Evolutionary conservation across 208 protist species (phyloP), one percentile per base, ranked within the genome.

Genomic region (Crithidia expoeki): DNA sequence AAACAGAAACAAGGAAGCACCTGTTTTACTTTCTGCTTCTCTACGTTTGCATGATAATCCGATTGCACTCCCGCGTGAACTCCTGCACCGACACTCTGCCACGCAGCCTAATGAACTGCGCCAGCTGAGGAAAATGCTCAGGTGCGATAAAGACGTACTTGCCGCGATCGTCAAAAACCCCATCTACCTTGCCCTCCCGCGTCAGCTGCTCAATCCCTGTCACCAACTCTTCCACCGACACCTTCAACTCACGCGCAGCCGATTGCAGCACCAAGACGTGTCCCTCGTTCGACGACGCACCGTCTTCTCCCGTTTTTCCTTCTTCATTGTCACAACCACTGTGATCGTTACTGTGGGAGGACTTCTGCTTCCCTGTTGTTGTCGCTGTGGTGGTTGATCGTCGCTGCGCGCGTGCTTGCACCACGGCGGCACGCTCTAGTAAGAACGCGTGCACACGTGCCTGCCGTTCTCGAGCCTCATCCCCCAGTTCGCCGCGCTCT

Each of bases 121-220:
- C 86, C 3, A 94, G 70, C 57, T 77, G 60, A 16, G 49, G 49
- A 46, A 81, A 89, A 46, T 92, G 80, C 61, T 72, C 66, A 25
- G 88, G 79, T 4, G 81, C 67, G 33, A 94, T 73, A 10, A 91
- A 77, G 4, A 92, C 56, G 63, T 86, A 92, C 77, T 92, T 90
- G n/a, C 89, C 86, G n/a, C 87, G 76, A 25, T 94, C 89, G 67
- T 94, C 86, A 66, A 94, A 91, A 1, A 92, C 86, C 25, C 89
- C 86, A 42, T 74, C 80, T 17, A 92, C 72, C 19, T 33, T 33
- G 12, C 85, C 79, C 6, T 77, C 75, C 33, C 72, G 57, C 30
- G 86, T 52, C 27, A 94, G 72, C 42, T 81, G 74, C 73, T 91
- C 85, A 51, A 94, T 88, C 23, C 77, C 56, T 38, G 71, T 40